phyloP scores from a whole-genome alignment of 352 stramenopile species.

The Phytophthora pinifolia region DNA sequence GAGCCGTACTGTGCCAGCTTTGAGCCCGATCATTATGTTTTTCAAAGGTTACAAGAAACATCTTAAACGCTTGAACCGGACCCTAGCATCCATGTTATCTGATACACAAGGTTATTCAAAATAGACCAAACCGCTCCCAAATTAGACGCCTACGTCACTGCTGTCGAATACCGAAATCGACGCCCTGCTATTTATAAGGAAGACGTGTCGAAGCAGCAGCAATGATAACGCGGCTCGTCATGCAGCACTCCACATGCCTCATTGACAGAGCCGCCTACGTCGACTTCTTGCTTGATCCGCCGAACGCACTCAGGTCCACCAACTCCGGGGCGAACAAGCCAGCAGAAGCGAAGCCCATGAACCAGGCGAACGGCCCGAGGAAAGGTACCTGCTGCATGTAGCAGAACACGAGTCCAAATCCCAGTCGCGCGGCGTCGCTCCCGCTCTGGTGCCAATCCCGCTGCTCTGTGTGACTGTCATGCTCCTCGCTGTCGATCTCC shows the following conservation, averaged over 20 bases:
- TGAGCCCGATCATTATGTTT: too few relatives aligned
- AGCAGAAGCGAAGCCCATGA: slow-evolving; percentile 62
- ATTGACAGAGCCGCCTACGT: slow-evolving; percentile 8
- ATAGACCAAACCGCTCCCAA: too few relatives aligned
- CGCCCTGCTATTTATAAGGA: too few relatives aligned
- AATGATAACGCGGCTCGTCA: not conserved
- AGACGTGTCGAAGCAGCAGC: not conserved
- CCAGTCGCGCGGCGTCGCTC: slow-evolving; percentile 68
- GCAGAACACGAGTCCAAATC: slow-evolving; percentile 65
- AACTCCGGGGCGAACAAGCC: slow-evolving; percentile 65
- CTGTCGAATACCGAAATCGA: not conserved
- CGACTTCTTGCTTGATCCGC: slow-evolving; percentile 29
- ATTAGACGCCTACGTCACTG: too few relatives aligned
- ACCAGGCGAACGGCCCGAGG: slow-evolving; percentile 70
- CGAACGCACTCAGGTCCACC: slow-evolving; percentile 85
- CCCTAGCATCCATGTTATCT: too few relatives aligned
- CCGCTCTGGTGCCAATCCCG: slow-evolving; percentile 55
- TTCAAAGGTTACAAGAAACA: too few relatives aligned
- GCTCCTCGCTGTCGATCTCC: slow-evolving; percentile 30
- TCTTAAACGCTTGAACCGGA: too few relatives aligned
- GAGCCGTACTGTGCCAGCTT: too few relatives aligned
- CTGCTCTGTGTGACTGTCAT: slow-evolving; percentile 27
- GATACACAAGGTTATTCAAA: too few relatives aligned
- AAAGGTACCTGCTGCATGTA: slow-evolving; percentile 61
- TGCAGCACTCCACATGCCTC: too few relatives aligned